phyloP scores from a whole-genome alignment of 2,329 filamentous ascomycete species.

The Falciphora oryzae region DNA sequence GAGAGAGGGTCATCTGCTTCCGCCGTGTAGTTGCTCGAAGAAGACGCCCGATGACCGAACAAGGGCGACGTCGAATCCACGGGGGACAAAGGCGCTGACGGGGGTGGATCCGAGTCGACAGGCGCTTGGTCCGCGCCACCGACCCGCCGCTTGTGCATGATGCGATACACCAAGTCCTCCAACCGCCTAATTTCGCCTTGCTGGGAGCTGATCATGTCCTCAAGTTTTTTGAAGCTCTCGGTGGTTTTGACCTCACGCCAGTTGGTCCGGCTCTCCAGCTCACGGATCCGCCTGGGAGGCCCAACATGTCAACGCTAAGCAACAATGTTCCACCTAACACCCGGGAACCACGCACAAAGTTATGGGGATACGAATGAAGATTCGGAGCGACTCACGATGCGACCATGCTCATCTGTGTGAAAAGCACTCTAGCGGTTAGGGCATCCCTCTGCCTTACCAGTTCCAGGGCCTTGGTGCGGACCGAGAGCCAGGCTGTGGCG shows the following conservation, averaged over 20 bases:
- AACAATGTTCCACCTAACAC: neutral
- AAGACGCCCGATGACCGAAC: neutral
- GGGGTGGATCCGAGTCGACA: neutral
- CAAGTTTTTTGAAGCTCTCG: constrained; percentile 21
- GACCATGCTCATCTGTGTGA: constrained; percentile 43
- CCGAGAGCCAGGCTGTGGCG: constrained; percentile 39
- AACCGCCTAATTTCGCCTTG: constrained; percentile 23
- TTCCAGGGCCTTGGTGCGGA: constrained; percentile 38
- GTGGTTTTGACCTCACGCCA: constrained; percentile 25
- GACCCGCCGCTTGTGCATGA: constrained; percentile 18
- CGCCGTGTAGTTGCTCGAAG: neutral
- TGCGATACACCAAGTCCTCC: constrained; percentile 21
- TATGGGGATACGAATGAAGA: neutral
- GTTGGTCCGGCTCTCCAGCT: constrained; percentile 28
- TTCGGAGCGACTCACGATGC: constrained; percentile 28
- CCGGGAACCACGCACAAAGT: too few relatives aligned
- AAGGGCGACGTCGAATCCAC: neutral
- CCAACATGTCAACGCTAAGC: neutral
- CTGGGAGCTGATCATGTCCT: constrained; percentile 21
- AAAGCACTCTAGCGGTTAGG: constrained; percentile 38
- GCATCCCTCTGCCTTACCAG: constrained; percentile 40
- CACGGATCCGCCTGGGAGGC: constrained; percentile 23
- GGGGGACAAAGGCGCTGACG: neutral
- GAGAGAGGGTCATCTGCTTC: neutral
- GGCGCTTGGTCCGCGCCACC: constrained; percentile 6